phyloP scores from a whole-genome alignment of 805 yeast species.

The Wickerhamomyces ciferrii region DNA sequence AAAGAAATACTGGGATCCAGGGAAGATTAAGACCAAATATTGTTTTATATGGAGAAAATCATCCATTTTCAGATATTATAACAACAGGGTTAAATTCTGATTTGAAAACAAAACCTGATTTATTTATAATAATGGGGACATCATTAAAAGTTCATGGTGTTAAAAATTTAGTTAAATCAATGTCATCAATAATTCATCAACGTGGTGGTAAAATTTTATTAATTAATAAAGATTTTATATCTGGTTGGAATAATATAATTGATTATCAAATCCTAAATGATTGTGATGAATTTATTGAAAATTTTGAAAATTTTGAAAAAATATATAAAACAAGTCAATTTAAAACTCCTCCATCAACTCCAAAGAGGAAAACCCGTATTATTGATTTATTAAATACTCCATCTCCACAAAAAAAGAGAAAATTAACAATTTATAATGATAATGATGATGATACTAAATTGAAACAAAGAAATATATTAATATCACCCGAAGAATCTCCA shows the following conservation, averaged over 20 bases:
- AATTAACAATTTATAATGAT: neutral
- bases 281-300: conserved; percentile 73
- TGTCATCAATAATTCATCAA: conserved; percentile 73
- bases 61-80: conserved; percentile 79
- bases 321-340: neutral
- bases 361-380: conserved; percentile 13
- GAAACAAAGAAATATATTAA: neutral
- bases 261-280: conserved; percentile 79
- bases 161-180: conserved; percentile 61
- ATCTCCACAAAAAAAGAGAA: conserved; percentile 4
- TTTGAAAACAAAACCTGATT: conserved; percentile 62
- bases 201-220: conserved; percentile 76
- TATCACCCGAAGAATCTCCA: conserved; percentile 5
- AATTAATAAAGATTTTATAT: conserved; percentile 63
- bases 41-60: conserved; percentile 91
- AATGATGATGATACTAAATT: neutral
- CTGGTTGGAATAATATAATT: conserved; percentile 64
- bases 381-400: conserved; percentile 13
- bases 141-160: conserved; percentile 90
- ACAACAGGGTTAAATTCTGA: conserved; percentile 68
- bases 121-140: conserved; percentile 87
- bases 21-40: conserved; percentile 87
- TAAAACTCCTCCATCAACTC: conserved; percentile 28
- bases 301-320: conserved; percentile 12
- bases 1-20: conserved; percentile 61